Evolutionary conservation across 2,329 filamentous ascomycete genomes (phyloP).

Genomic region (Sporothrix pallida): DNA sequence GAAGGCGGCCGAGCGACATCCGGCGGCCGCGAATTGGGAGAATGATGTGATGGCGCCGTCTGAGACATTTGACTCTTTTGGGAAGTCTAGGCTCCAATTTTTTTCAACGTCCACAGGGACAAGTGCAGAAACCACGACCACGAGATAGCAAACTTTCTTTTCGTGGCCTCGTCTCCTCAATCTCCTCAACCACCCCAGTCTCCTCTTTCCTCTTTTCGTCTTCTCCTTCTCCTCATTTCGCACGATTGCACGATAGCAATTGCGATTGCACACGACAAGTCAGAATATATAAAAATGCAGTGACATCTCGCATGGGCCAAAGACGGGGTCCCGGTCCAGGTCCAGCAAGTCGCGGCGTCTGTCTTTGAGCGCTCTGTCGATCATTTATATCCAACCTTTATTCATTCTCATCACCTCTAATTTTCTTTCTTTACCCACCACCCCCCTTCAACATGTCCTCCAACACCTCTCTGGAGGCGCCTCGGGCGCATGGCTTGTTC

Average conservation of each 20-base stretch:
- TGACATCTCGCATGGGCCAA: constrained; percentile 22
- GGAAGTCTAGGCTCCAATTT: constrained; percentile 9
- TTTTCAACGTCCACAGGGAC: background rate
- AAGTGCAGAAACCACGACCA: background rate
- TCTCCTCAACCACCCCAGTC: no score
- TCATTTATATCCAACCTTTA: background rate
- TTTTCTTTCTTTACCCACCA: background rate
- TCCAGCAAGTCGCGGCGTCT: background rate
- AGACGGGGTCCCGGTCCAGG: background rate
- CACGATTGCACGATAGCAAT: background rate
- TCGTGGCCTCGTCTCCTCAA: no score
- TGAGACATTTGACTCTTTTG: no score
- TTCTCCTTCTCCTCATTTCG: constrained; percentile 7
- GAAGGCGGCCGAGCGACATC: constrained; percentile 27
- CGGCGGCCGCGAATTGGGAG: background rate
- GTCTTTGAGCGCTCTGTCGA: background rate
- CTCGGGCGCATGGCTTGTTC: constrained; percentile 21
- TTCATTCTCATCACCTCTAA: background rate
- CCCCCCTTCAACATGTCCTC: constrained; percentile 5
- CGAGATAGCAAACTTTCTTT: constrained; percentile 8
- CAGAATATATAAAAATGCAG: constrained; percentile 23
- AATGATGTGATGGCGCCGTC: constrained; percentile 27
- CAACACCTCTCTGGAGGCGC: background rate
- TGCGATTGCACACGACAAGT: constrained; percentile 1
- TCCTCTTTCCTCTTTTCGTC: no score